These are phyloP conservation scores for Xylaria arbuscula DNA, from an alignment of 2,329 filamentous ascomycete genomes.

Conservation along the genomic window DNA sequence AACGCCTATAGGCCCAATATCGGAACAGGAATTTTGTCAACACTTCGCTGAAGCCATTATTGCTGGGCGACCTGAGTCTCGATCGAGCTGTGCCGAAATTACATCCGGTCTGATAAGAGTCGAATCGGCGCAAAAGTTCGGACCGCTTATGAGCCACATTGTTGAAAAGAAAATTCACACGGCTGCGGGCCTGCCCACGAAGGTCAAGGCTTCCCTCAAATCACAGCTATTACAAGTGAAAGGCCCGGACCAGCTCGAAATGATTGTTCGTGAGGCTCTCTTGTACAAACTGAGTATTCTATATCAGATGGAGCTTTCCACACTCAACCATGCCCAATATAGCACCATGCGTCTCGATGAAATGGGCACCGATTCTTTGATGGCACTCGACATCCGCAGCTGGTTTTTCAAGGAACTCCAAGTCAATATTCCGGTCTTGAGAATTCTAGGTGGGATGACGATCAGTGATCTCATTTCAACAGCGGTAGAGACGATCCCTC, in stretches of 20 bases:
- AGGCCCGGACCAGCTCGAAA: not conserved
- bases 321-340: not conserved
- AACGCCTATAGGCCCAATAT: conserved; percentile 4
- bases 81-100: not conserved
- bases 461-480: not conserved
- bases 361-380: conserved; percentile 7
- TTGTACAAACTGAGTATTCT: not conserved
- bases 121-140: not conserved
- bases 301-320: not conserved
- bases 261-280: not conserved
- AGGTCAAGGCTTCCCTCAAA: not conserved
- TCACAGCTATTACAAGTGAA: not conserved
- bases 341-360: not conserved
- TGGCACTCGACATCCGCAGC: not conserved
- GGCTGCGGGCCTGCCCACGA: no score
- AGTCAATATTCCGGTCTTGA: conserved; percentile 6
- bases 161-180: not conserved
- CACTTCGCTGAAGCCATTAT: conserved; percentile 25
- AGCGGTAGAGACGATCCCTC: not conserved
- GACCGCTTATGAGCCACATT: not conserved
- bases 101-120: not conserved
- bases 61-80: conserved; percentile 5
- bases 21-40: conserved; percentile 20
- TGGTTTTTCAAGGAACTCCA: not conserved
- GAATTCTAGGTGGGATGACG: not conserved